These are phyloP conservation scores for Aschersonia sp. DNA, from an alignment of 2,329 filamentous ascomycete species.

Conservation along the genomic window DNA sequence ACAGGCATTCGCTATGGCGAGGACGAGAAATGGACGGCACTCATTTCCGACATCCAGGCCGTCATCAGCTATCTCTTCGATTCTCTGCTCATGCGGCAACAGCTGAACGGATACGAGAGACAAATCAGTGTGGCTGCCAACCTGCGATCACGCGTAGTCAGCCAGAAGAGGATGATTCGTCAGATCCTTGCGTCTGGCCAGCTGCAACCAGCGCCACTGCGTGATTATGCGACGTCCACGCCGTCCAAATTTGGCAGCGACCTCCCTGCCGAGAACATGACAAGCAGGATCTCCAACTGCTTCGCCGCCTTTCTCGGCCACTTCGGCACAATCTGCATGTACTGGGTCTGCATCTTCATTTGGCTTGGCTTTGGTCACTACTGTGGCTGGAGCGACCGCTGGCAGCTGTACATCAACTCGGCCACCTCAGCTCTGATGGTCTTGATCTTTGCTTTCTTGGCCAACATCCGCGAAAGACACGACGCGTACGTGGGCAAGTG, in stretches of 20 bases:
- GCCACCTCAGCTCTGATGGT: conserved; percentile 22
- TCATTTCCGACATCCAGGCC: conserved; percentile 19
- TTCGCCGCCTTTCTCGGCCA: conserved; percentile 14
- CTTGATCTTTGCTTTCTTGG: conserved; percentile 25
- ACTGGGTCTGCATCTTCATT: conserved; percentile 15
- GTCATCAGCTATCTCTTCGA: conserved; percentile 22
- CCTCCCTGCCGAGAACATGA: conserved; percentile 12
- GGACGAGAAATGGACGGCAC: conserved; percentile 19
- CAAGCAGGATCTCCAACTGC: conserved; percentile 13
- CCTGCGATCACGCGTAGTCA: conserved; percentile 17
- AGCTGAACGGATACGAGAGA: conserved; percentile 16
- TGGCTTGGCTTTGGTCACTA: conserved; percentile 18
- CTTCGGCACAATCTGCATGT: conserved; percentile 11
- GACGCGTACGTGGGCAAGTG: conserved; percentile 15
- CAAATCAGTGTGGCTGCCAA: conserved; percentile 14
- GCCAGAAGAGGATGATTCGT: conserved; percentile 15
- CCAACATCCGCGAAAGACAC: conserved; percentile 23
- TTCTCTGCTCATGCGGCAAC: conserved; percentile 23
- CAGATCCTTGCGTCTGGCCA: conserved; percentile 7
- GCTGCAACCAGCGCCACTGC: background rate
- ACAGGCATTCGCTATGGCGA: conserved; percentile 15
- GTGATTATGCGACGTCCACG: conserved; percentile 8
- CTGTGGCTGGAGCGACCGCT: conserved; percentile 16
- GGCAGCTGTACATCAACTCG: conserved; percentile 28
- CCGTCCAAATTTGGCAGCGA: conserved; percentile 7